These are phyloP conservation scores for Croton setiger DNA, from an alignment of 441 rosid species.

Conservation along the genomic window DNA sequence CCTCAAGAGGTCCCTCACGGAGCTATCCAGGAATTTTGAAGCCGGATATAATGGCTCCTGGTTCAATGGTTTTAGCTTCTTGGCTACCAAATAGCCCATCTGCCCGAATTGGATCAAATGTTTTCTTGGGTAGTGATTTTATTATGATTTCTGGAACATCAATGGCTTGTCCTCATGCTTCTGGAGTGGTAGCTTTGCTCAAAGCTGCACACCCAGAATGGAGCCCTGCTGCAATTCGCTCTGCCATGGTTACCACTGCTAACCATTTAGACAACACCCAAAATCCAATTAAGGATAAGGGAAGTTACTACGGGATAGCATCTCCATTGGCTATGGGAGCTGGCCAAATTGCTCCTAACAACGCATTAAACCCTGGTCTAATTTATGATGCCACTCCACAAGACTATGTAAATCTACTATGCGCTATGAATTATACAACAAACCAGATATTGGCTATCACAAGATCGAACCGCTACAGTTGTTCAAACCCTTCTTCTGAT, in stretches of 20 bases:
- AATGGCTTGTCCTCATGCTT: constrained; percentile 91
- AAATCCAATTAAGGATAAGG: constrained; percentile 38
- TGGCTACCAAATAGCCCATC: constrained; percentile 52
- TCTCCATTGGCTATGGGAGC: constrained; percentile 47
- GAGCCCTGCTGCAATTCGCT: constrained; percentile 78
- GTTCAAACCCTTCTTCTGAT: constrained; percentile 34
- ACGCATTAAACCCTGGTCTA: constrained; percentile 50
- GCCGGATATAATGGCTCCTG: constrained; percentile 81
- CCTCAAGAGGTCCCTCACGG: constrained; percentile 47
- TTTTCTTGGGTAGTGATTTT: constrained; percentile 24
- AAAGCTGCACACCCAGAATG: constrained; percentile 54
- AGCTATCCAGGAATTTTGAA: constrained; percentile 55
- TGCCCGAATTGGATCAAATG: constrained; percentile 12
- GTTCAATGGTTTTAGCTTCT: constrained; percentile 69
- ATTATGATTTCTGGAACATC: constrained; percentile 74
- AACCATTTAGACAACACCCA: constrained; percentile 39
- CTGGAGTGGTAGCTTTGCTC: constrained; percentile 73
- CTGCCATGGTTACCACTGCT: constrained; percentile 81
- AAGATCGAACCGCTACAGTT: constrained; percentile 28
- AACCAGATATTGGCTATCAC: constrained; percentile 38
- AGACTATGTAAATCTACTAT: constrained; percentile 43
- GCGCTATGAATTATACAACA: constrained; percentile 38
- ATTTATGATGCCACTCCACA: constrained; percentile 44
- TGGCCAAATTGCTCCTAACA: constrained; percentile 46
- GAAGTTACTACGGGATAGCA: constrained; percentile 21